Conservation (phyloP, 106 monocot species). For the Allium fistulosum region DNA sequence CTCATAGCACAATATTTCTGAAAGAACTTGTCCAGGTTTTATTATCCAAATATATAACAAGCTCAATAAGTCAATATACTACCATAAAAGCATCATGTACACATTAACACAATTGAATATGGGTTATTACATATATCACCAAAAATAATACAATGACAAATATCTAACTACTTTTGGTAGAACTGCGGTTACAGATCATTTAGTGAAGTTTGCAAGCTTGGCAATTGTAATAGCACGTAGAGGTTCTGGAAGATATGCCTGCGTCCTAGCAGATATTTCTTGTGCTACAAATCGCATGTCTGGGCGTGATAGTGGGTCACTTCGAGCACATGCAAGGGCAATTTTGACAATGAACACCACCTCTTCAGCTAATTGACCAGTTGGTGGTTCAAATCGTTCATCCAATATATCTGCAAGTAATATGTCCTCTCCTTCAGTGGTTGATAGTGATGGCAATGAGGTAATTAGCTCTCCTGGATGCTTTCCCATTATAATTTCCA, state of each 20-base stretch:
- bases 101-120: no score
- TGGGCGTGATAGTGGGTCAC: constrained; percentile 36
- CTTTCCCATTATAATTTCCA: constrained; percentile 32
- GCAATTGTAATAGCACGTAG: constrained; percentile 34
- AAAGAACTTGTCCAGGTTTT: no score
- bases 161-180: neutral
- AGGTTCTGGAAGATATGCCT: constrained; percentile 37
- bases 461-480: constrained; percentile 34
- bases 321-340: constrained; percentile 41
- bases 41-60: no score
- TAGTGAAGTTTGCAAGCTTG: constrained; percentile 29
- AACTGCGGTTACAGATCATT: constrained; percentile 8
- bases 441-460: constrained; percentile 21
- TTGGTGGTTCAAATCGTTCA: constrained; percentile 44
- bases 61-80: no score
- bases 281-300: constrained; percentile 61
- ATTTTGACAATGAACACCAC: constrained; percentile 50
- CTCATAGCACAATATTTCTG: no score
- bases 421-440: neutral
- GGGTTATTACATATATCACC: no score
- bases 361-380: constrained; percentile 53
- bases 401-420: constrained; percentile 55
- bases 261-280: constrained; percentile 45
- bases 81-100: no score
- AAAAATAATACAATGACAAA: neutral